Conservation (phyloP, 106 monocot genomes). For the Dendrobium catenatum region DNA sequence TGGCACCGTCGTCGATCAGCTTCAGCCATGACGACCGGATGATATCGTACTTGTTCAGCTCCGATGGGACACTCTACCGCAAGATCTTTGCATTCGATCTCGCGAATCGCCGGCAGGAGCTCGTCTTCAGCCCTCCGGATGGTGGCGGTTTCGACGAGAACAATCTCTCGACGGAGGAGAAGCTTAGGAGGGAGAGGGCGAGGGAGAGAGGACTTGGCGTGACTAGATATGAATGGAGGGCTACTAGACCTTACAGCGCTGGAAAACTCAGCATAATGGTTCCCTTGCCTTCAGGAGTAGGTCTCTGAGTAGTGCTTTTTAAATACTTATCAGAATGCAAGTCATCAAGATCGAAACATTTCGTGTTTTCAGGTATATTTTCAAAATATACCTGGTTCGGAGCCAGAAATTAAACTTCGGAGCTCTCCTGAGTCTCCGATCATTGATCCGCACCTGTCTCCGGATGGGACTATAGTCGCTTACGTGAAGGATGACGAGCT, state of each 20-base stretch:
- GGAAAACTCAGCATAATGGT: slow-evolving; percentile 50
- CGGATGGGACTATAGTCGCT: slow-evolving; percentile 85
- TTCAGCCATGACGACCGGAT: slow-evolving; percentile 87
- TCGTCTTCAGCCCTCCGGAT: slow-evolving; percentile 71
- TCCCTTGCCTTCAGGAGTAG: slow-evolving; percentile 85
- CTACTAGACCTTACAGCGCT: neutral
- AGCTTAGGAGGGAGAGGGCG: slow-evolving; percentile 76
- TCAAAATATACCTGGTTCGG: slow-evolving; percentile 59
- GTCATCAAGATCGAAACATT: neutral
- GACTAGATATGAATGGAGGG: slow-evolving; percentile 80
- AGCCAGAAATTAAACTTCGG: slow-evolving; percentile 58
- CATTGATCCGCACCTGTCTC: slow-evolving; percentile 89
- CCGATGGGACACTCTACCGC: slow-evolving; percentile 61
- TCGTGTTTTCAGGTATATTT: slow-evolving; percentile 60
- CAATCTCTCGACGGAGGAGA: slow-evolving; percentile 83
- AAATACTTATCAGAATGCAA: neutral
- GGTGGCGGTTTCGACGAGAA: slow-evolving; percentile 88
- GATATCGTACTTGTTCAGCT: slow-evolving; percentile 69
- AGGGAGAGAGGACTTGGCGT: slow-evolving; percentile 91
- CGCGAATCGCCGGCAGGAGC: slow-evolving; percentile 32
- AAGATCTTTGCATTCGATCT: slow-evolving; percentile 72
- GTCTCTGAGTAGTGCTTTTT: neutral
- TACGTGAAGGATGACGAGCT: slow-evolving; percentile 81
- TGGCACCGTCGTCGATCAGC: slow-evolving; percentile 60
- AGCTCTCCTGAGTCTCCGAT: slow-evolving; percentile 56